These are phyloP conservation scores for Voacanga thouarsii DNA, from an alignment of 257 asterid genomes.

Conservation along the genomic window DNA sequence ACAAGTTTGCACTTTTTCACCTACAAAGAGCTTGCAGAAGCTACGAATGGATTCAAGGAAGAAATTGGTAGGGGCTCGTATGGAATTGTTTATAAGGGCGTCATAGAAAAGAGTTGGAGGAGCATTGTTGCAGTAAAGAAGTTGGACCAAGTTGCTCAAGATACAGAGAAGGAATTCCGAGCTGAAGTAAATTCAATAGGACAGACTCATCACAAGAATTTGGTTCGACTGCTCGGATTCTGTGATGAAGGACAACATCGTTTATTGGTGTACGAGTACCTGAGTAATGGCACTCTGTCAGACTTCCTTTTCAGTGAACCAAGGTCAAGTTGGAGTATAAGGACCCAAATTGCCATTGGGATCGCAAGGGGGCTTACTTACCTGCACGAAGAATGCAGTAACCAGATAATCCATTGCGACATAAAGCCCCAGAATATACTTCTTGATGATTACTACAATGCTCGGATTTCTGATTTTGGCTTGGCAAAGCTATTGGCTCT, in stretches of 20 bases:
- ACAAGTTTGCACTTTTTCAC: too few species aligned
- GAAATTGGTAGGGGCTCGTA: conserved; percentile 54
- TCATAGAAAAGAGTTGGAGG: not conserved
- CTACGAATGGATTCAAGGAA: not conserved
- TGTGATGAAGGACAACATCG: conserved; percentile 29
- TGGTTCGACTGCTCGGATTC: conserved; percentile 33
- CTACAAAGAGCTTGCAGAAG: too few species aligned
- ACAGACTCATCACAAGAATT: conserved; percentile 41
- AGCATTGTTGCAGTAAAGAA: conserved; percentile 47
- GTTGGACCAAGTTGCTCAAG: conserved; percentile 26
- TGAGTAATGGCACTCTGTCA: conserved; percentile 34
- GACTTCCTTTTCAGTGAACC: conserved; percentile 15
- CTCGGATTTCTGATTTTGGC: conserved; percentile 38
- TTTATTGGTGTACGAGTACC: conserved; percentile 37
- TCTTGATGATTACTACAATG: conserved; percentile 32
- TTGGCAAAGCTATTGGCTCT: conserved; percentile 37
- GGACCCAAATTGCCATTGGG: conserved; percentile 30
- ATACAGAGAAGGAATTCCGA: conserved; percentile 34
- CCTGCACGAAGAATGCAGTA: conserved; percentile 36
- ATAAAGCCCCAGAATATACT: conserved; percentile 13
- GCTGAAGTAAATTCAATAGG: conserved; percentile 38
- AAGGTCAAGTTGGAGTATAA: conserved; percentile 28
- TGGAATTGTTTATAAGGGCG: conserved; percentile 59
- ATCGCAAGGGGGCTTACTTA: conserved; percentile 33
- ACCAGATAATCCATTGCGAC: conserved; percentile 36